These are phyloP conservation scores for Cucurbita ficifolia DNA, from an alignment of 306 rosid genomes.

Conservation along the genomic window DNA sequence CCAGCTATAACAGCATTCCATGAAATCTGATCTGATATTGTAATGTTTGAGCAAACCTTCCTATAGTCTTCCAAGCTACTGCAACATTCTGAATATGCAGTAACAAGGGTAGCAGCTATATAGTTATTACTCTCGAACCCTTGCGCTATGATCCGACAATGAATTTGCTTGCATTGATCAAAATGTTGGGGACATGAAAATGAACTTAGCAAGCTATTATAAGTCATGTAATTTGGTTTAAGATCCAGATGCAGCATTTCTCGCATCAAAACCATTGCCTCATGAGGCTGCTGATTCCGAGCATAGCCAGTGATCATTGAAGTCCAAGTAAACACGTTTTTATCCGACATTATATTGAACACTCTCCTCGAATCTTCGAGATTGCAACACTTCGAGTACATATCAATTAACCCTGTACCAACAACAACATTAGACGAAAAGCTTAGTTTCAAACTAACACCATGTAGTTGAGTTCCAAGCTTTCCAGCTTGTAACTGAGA, in stretches of 20 bases:
- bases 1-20: slow-evolving; percentile 45
- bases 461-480: slow-evolving; percentile 33
- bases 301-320: slow-evolving; percentile 30
- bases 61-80: slow-evolving; percentile 26
- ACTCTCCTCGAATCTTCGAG: slow-evolving; percentile 19
- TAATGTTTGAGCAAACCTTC: slow-evolving; percentile 16
- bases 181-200: slow-evolving; percentile 14
- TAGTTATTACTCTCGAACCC: slow-evolving; percentile 23
- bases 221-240: slow-evolving; percentile 23
- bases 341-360: slow-evolving; percentile 21
- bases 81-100: slow-evolving; percentile 23
- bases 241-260: slow-evolving; percentile 26
- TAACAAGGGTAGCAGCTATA: slow-evolving; percentile 17
- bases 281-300: slow-evolving; percentile 14
- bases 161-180: slow-evolving; percentile 26
- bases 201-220: slow-evolving; percentile 30
- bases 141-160: slow-evolving; percentile 22
- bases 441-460: slow-evolving; percentile 24
- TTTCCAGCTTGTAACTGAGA: slow-evolving; percentile 18
- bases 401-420: slow-evolving; percentile 24
- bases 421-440: slow-evolving; percentile 19
- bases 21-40: slow-evolving; percentile 17
- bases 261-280: slow-evolving; percentile 23
- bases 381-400: slow-evolving; percentile 25
- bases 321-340: slow-evolving; percentile 34